Percentiles rank a stretch among this genome's conserved stretches.
phyloP scores from a whole-genome alignment of 2,329 filamentous ascomycete genomes.

The Pleurostoma richardsiae region DNA sequence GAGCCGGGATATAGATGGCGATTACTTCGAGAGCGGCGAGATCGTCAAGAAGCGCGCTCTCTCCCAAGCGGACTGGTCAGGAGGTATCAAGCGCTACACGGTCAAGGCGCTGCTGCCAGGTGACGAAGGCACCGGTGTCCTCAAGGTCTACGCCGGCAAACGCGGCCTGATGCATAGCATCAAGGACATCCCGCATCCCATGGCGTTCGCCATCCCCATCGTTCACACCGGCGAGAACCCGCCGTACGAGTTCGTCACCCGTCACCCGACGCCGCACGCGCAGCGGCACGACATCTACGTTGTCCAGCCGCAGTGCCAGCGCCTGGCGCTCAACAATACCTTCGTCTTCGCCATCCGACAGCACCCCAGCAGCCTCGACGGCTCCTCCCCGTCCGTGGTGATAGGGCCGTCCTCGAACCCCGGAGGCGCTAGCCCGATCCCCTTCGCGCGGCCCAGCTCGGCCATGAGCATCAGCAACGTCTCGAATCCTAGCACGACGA shows the following conservation, averaged over 20 bases:
- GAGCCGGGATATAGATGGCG: conserved; percentile 78
- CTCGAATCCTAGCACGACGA: conserved; percentile 51
- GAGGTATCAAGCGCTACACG: conserved; percentile 83
- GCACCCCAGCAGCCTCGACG: conserved; percentile 61
- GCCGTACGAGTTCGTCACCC: conserved; percentile 84
- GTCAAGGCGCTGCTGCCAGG: conserved; percentile 88
- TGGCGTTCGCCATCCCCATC: conserved; percentile 86
- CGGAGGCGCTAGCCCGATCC: conserved; percentile 50
- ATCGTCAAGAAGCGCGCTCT: conserved; percentile 79
- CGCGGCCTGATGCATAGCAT: conserved; percentile 96
- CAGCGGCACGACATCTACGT: conserved; percentile 96
- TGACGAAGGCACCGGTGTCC: conserved; percentile 80
- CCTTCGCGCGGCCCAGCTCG: conserved; percentile 55
- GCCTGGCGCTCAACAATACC: conserved; percentile 89
- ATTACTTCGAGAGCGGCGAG: conserved; percentile 90
- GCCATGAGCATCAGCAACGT: conserved; percentile 61
- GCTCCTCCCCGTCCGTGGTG: conserved; percentile 19
- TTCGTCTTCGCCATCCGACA: conserved; percentile 96
- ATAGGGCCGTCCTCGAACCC: conserved; percentile 42
- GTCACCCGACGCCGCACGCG: conserved; percentile 96
- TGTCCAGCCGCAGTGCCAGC: conserved; percentile 87
- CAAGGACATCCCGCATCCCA: conserved; percentile 88
- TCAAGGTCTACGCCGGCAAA: conserved; percentile 92
- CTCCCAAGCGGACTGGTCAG: conserved; percentile 87
- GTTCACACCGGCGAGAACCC: conserved; percentile 90